Evolutionary conservation across 1,139 yeast genomes (phyloP).

Genomic region (Candida tunisiensis): DNA sequence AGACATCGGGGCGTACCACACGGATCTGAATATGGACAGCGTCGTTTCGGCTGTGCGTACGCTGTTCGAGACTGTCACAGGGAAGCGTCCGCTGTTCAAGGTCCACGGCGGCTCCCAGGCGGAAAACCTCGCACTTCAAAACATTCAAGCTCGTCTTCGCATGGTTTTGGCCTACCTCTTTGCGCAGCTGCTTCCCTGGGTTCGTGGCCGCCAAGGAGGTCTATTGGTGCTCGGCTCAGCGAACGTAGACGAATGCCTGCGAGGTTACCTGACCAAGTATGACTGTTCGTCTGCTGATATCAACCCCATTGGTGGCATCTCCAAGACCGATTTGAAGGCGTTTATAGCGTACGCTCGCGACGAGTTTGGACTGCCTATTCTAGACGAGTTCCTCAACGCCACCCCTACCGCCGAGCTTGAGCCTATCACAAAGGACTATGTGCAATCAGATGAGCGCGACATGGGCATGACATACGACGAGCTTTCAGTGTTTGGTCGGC

Average conservation of each 20-base stretch:
- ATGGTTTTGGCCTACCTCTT: slow-evolving; percentile 89
- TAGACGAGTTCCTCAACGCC: slow-evolving; percentile 66
- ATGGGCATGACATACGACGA: slow-evolving; percentile 99
- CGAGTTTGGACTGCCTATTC: slow-evolving; percentile 58
- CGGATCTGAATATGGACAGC: slow-evolving; percentile 80
- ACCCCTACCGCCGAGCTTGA: slow-evolving; percentile 97
- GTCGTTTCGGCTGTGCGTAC: slow-evolving; percentile 58
- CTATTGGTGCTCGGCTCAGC: slow-evolving; percentile 87
- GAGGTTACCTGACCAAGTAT: slow-evolving; percentile 92
- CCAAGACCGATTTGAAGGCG: slow-evolving; percentile 76
- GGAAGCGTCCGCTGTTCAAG: slow-evolving; percentile 73
- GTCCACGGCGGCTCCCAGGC: slow-evolving; percentile 86
- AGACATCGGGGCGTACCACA: slow-evolving; percentile 75
- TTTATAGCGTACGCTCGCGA: slow-evolving; percentile 68
- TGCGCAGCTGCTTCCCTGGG: slow-evolving; percentile 95
- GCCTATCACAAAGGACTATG: slow-evolving; percentile 82
- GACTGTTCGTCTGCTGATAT: slow-evolving; percentile 96
- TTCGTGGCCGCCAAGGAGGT: slow-evolving; percentile 62
- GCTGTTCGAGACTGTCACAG: slow-evolving; percentile 79
- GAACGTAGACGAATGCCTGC: slow-evolving; percentile 90
- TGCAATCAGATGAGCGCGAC: slow-evolving; percentile 91
- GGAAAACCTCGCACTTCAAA: slow-evolving; percentile 86
- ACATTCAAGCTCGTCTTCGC: slow-evolving; percentile 87
- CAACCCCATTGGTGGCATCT: slow-evolving; percentile 94
- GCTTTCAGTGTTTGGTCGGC: slow-evolving; percentile 75